phyloP scores from a whole-genome alignment of 306 rosid genomes.

The Acacia crassicarpa region DNA sequence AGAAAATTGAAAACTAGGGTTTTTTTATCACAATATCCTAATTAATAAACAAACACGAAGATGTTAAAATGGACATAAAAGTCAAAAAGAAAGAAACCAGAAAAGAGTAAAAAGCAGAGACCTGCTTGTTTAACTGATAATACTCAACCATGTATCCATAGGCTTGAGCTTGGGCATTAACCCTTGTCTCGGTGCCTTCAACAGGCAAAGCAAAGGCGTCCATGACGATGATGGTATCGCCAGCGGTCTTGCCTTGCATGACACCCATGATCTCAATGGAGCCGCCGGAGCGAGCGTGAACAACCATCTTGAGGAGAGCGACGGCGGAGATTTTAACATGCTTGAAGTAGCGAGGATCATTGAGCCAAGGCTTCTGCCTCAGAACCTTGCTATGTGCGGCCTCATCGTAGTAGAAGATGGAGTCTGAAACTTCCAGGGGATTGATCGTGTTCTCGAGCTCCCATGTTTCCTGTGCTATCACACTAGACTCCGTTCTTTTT shows the following conservation, averaged over 20 bases:
- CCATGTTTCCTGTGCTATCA: conserved; percentile 88
- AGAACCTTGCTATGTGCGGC: conserved; percentile 66
- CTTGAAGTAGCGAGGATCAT: conserved; percentile 92
- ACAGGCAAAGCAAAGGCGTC: conserved; percentile 96
- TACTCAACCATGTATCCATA: conserved; percentile 97
- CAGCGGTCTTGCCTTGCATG: conserved; percentile 95
- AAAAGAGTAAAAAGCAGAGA: background rate
- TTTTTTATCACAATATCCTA: background rate
- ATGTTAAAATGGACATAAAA: background rate
- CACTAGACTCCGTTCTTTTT: conserved; percentile 18
- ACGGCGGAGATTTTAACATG: conserved; percentile 97
- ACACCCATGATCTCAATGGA: conserved; percentile 98
- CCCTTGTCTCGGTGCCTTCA: conserved; percentile 97
- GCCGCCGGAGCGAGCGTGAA: conserved; percentile 97
- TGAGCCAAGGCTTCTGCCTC: conserved; percentile 85
- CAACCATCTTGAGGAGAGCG: conserved; percentile 97
- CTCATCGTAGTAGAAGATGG: conserved; percentile 92
- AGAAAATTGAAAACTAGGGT: conserved; percentile 9
- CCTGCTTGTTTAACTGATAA: conserved; percentile 94
- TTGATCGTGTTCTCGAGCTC: conserved; percentile 87
- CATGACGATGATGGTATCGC: conserved; percentile 90
- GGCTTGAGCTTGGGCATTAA: conserved; percentile 98
- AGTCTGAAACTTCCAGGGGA: conserved; percentile 68
- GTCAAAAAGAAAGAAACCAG: background rate
- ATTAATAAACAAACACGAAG: background rate